phyloP scores from a whole-genome alignment of 371 early-diverging fungal genomes.

The Mortierella sp. region DNA sequence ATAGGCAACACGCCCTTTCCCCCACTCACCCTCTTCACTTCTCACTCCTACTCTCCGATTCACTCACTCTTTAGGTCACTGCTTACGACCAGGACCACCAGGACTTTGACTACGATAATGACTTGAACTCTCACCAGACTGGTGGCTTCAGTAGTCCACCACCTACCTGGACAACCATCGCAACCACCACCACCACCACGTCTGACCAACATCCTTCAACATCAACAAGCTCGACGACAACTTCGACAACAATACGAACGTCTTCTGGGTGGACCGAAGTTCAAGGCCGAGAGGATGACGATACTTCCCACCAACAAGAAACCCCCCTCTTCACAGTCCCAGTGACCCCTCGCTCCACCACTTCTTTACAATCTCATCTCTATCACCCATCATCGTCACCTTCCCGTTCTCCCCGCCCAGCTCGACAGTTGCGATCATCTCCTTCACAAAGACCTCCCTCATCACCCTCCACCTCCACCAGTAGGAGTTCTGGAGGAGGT shows the following conservation, averaged over 20 bases:
- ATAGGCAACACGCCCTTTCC: not conserved
- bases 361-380: not conserved
- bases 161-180: not conserved
- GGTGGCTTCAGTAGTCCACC: not conserved
- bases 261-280: conserved; percentile 27
- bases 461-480: not conserved
- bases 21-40: not conserved
- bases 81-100: not conserved
- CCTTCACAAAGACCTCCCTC: not conserved
- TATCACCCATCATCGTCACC: not conserved
- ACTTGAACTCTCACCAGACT: not conserved
- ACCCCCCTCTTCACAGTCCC: not conserved
- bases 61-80: conserved; percentile 4
- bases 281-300: not conserved
- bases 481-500: not conserved
- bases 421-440: not conserved
- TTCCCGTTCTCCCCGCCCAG: not conserved
- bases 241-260: not conserved
- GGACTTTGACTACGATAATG: not conserved
- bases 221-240: no score
- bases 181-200: not conserved
- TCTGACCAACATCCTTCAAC: not conserved
- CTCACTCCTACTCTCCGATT: not conserved
- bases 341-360: not conserved
- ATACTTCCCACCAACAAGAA: not conserved